Evolutionary conservation across 164 flowering plant genomes (phyloP).

Genomic region (Taxillus chinensis): DNA sequence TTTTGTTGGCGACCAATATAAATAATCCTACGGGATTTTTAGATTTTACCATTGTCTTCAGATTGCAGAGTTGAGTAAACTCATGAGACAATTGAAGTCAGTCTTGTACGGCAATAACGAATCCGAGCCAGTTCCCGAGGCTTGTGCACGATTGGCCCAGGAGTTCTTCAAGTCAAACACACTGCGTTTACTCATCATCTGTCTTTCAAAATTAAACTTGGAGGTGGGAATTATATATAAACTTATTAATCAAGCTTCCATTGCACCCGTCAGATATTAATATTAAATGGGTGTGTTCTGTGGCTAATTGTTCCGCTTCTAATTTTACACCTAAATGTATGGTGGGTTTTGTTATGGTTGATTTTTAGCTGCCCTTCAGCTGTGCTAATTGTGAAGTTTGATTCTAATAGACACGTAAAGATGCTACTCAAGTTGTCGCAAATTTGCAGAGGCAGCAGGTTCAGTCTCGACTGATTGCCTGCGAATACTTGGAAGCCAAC

Average conservation of each 20-base stretch:
- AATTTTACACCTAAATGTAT: no score
- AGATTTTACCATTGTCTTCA: neutral
- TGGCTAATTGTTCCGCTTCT: no score
- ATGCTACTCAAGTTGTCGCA: constrained; percentile 38
- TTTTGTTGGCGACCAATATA: no score
- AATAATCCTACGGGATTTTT: no score
- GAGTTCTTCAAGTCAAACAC: neutral
- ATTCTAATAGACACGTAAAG: constrained; percentile 24
- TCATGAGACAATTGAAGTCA: neutral
- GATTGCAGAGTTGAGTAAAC: neutral
- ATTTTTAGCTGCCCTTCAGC: neutral
- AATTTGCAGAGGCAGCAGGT: constrained; percentile 37
- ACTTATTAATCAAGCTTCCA: neutral
- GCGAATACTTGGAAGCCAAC: constrained; percentile 33
- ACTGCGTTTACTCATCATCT: neutral
- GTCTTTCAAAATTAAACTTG: neutral
- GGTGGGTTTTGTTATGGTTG: no score
- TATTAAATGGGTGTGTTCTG: no score
- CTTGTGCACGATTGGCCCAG: neutral
- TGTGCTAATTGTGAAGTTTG: constrained; percentile 3
- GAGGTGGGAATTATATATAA: neutral
- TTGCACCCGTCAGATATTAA: no score
- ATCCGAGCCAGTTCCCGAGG: neutral
- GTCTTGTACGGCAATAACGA: neutral
- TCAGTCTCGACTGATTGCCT: constrained; percentile 28